phyloP scores from a whole-genome alignment of 805 yeast genomes.

The Pichia occidentalis region DNA sequence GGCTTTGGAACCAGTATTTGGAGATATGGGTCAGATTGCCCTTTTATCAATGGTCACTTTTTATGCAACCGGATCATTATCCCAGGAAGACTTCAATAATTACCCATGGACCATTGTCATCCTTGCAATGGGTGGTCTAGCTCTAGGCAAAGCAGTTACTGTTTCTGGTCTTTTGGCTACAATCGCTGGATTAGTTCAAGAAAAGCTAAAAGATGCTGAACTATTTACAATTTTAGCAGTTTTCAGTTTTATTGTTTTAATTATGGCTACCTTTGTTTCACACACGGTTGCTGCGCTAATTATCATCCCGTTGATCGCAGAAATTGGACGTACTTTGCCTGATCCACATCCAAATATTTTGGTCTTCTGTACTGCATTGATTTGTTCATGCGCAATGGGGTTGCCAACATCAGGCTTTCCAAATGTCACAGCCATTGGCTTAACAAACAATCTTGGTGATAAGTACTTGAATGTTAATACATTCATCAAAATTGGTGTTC shows the following conservation, averaged over 20 bases:
- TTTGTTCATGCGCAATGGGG: conserved; percentile 97
- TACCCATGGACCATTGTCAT: conserved; percentile 96
- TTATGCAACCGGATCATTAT: conserved; percentile 83
- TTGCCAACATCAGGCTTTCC: conserved; percentile 97
- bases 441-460: conserved; percentile 87
- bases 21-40: conserved; percentile 97
- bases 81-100: conserved; percentile 88
- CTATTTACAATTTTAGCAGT: conserved; percentile 66
- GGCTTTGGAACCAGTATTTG: conserved; percentile 62
- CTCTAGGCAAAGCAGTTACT: conserved; percentile 90
- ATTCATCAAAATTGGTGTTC: conserved; percentile 87
- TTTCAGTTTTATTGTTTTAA: conserved; percentile 75
- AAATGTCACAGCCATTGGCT: conserved; percentile 92
- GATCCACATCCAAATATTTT: conserved; percentile 82
- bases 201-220: conserved; percentile 57
- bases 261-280: conserved; percentile 90
- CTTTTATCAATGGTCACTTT: conserved; percentile 84
- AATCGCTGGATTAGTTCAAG: conserved; percentile 66
- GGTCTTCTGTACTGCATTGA: conserved; percentile 55
- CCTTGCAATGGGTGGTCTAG: conserved; percentile 96
- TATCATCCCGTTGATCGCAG: conserved; percentile 81
- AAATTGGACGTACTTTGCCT: conserved; percentile 70
- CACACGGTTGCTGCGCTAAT: conserved; percentile 97
- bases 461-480: conserved; percentile 82
- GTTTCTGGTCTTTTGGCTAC: conserved; percentile 80